Evolutionary conservation across 2,329 filamentous ascomycete genomes (phyloP).

Genomic region (Arthrobotrys conoides): DNA sequence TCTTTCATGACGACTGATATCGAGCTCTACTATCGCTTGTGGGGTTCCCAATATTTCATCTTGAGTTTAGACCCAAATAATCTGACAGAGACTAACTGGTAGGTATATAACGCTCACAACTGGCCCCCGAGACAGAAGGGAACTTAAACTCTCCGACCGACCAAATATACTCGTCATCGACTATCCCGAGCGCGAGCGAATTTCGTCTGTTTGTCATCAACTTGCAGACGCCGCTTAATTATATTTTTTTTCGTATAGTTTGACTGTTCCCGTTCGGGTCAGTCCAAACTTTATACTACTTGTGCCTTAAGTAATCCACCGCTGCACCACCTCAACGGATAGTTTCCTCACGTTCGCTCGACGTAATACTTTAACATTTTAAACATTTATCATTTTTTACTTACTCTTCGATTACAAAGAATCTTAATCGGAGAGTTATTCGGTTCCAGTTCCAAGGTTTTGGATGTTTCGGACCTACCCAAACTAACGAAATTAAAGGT

Average conservation of each 20-base stretch:
- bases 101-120: constrained; percentile 42
- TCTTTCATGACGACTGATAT: constrained; percentile 36
- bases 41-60: constrained; percentile 29
- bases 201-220: constrained; percentile 44
- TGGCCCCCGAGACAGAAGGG: constrained; percentile 31
- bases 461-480: constrained; percentile 13
- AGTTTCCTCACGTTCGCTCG: constrained; percentile 27
- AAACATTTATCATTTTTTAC: constrained; percentile 9
- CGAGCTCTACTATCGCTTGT: constrained; percentile 17
- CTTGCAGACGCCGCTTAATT: constrained; percentile 27
- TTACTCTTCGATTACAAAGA: constrained; percentile 9
- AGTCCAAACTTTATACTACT: constrained; percentile 1
- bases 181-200: constrained; percentile 4
- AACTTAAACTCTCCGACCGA: constrained; percentile 26
- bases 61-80: constrained; percentile 20
- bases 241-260: constrained; percentile 27
- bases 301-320: constrained; percentile 1
- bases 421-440: constrained; percentile 32
- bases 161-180: constrained; percentile 39
- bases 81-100: constrained; percentile 1
- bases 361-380: constrained; percentile 10
- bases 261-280: constrained; percentile 6
- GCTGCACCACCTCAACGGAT: constrained; percentile 29
- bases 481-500: constrained; percentile 4
- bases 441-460: constrained; percentile 14